A percentile compares a stretch with the other conserved stretches of the same genome.
phyloP scores from a whole-genome alignment of 257 asterid species.

The Ophiorrhiza pumila region DNA sequence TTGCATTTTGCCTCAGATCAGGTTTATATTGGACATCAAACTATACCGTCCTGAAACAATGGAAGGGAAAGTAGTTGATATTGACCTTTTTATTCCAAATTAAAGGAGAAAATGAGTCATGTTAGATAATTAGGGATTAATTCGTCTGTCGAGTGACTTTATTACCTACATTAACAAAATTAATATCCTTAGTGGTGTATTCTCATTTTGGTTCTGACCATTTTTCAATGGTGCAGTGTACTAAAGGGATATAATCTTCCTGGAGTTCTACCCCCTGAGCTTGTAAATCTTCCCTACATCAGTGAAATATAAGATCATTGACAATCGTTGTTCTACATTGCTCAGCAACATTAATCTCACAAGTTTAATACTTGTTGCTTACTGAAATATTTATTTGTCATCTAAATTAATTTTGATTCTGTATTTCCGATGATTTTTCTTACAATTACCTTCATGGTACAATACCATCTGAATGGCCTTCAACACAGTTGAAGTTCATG shows the following conservation, averaged over 20 bases:
- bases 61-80: no score
- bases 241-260: conserved; percentile 71
- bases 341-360: conserved; percentile 7
- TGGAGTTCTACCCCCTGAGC: conserved; percentile 65
- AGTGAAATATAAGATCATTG: conserved; percentile 49
- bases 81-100: no score
- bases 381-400: no score
- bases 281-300: conserved; percentile 62
- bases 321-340: conserved; percentile 5
- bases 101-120: no score
- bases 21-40: no score
- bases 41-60: no score
- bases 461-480: conserved; percentile 84
- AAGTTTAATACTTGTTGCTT: not conserved
- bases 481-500: conserved; percentile 51
- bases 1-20: no score
- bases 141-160: no score
- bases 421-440: conserved; percentile 84
- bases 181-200: not conserved
- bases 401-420: conserved; percentile 1
- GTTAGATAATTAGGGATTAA: no score
- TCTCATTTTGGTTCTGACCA: conserved; percentile 13
- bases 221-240: conserved; percentile 47
- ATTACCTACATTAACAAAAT: not conserved
- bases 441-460: conserved; percentile 74